Evolutionary conservation across 2,329 filamentous ascomycete species (phyloP), one percentile per base, ranked within the genome.

Genomic region (Botrytis sinoallii): DNA sequence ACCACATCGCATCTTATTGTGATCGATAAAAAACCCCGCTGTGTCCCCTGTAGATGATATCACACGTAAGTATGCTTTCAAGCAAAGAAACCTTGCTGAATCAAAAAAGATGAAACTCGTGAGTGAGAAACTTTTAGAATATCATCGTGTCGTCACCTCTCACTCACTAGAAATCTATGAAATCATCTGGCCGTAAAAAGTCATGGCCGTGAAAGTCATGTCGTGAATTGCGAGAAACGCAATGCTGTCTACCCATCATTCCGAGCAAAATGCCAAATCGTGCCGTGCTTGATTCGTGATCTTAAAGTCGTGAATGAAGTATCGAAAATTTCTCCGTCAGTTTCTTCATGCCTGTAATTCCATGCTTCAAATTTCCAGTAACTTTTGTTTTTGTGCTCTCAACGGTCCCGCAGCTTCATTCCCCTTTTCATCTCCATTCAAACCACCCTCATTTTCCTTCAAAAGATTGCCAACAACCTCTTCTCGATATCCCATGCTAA

Each of bases 401-500:
- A 32, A 32, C 12, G 40, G 25, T 9, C 40, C 16, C 20, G 40
- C 35, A 57, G 1, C 12, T 42, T 44, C 20, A 32, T 57, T 59
- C 10, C 9, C 48, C 18, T 57, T 57, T 18, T 42, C n/a, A n/a
- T 44, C 66, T 18, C 48, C n/a, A 32, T 42, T 57, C 6, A 68
- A 32, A 16, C 42, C 35, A 44, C 14, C 18, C 25, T 42, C n/a
- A 32, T 8, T 18, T 32, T 55, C 48, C 35, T 32, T 68, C 25
- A 69, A 57, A 29, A 69, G 44, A 42, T 25, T 52, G 14, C 18
- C 48, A 57, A 69, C 18, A 42, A 69, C 25, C 52, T 57, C 48
- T n/a, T 69, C 66, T 69, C 66, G 20, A 57, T 69, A 69, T 32
- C 66, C 48, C 38, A 32, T 44, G 25, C 48, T 48, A 22, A 55